These are phyloP conservation scores for Teunomyces kruisii DNA, from an alignment of 805 yeast genomes.

Conservation along the genomic window DNA sequence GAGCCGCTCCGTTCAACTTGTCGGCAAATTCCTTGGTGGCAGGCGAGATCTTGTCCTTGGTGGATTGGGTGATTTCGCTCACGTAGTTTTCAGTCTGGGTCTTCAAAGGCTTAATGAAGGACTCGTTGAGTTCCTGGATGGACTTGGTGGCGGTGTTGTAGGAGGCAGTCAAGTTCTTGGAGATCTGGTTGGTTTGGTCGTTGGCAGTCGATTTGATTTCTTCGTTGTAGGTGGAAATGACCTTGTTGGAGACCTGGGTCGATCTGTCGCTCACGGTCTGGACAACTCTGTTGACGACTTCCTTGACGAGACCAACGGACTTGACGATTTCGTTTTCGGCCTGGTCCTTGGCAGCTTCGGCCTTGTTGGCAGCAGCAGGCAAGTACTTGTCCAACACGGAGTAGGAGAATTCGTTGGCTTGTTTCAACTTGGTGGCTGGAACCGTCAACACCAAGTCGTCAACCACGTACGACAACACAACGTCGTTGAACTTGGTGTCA, in stretches of 20 bases:
- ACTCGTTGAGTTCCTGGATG: slow-evolving; percentile 32
- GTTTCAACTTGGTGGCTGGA: slow-evolving; percentile 18
- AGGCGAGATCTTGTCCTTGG: slow-evolving; percentile 25
- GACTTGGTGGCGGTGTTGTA: slow-evolving; percentile 34
- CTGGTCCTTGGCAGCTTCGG: slow-evolving; percentile 17
- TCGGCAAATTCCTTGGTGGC: slow-evolving; percentile 9
- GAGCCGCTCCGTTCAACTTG: slow-evolving; percentile 13
- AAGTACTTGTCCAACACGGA: slow-evolving; percentile 20
- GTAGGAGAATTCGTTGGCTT: slow-evolving; percentile 22
- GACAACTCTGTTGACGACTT: slow-evolving; percentile 20
- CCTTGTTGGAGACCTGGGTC: slow-evolving; percentile 26
- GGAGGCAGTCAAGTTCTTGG: slow-evolving; percentile 35
- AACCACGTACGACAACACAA: slow-evolving; percentile 10
- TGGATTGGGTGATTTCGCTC: slow-evolving; percentile 31
- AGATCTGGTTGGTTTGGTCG: slow-evolving; percentile 24
- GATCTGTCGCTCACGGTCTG: slow-evolving; percentile 27
- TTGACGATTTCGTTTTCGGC: slow-evolving; percentile 11
- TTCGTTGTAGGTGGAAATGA: slow-evolving; percentile 34
- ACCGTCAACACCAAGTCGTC: slow-evolving; percentile 10
- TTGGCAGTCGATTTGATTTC: slow-evolving; percentile 26
- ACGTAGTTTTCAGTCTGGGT: slow-evolving; percentile 40
- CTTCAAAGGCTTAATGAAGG: slow-evolving; percentile 39
- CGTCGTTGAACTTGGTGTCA: slow-evolving; percentile 7
- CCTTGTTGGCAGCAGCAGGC: slow-evolving; percentile 28
- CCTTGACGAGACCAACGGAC: slow-evolving; percentile 20